These are phyloP conservation scores for Lichina pygmaea DNA, from an alignment of 495 filamentous ascomycete species.

Conservation along the genomic window DNA sequence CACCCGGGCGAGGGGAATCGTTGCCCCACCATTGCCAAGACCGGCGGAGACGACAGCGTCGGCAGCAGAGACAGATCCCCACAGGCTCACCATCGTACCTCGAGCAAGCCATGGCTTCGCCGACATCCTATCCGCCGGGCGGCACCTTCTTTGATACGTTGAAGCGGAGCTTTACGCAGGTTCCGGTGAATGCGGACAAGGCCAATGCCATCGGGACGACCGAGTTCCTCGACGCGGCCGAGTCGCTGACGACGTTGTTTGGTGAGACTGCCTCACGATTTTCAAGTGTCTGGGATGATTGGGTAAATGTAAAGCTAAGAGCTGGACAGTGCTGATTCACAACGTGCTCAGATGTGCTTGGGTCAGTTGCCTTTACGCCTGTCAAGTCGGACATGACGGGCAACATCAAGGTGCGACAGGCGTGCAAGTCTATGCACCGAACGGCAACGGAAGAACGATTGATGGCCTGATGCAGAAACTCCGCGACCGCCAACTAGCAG, in stretches of 20 bases:
- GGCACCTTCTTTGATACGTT: slow-evolving; percentile 64
- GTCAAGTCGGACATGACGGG: slow-evolving; percentile 72
- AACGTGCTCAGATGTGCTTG: slow-evolving; percentile 3
- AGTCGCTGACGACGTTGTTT: slow-evolving; percentile 64
- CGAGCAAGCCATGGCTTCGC: not conserved
- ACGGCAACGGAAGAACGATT: no score
- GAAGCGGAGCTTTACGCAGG: slow-evolving; percentile 57
- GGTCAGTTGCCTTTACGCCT: slow-evolving; percentile 2
- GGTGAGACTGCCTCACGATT: slow-evolving; percentile 21
- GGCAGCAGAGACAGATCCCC: no score
- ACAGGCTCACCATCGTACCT: no score
- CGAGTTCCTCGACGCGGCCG: slow-evolving; percentile 79
- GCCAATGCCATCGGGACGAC: slow-evolving; percentile 54
- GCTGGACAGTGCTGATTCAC: no score
- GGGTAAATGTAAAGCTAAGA: no score
- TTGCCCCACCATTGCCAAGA: no score
- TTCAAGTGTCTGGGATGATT: not conserved
- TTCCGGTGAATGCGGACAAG: slow-evolving; percentile 42
- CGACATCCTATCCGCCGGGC: slow-evolving; percentile 20
- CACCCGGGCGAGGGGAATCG: no score
- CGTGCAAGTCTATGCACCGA: no score
- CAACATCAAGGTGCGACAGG: slow-evolving; percentile 54
- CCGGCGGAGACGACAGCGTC: no score
- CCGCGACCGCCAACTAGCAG: slow-evolving; percentile 49
- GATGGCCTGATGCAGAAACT: slow-evolving; percentile 40